These are phyloP conservation scores for Hypoxylon rickii DNA, from an alignment of 495 filamentous ascomycete genomes.

Conservation along the genomic window DNA sequence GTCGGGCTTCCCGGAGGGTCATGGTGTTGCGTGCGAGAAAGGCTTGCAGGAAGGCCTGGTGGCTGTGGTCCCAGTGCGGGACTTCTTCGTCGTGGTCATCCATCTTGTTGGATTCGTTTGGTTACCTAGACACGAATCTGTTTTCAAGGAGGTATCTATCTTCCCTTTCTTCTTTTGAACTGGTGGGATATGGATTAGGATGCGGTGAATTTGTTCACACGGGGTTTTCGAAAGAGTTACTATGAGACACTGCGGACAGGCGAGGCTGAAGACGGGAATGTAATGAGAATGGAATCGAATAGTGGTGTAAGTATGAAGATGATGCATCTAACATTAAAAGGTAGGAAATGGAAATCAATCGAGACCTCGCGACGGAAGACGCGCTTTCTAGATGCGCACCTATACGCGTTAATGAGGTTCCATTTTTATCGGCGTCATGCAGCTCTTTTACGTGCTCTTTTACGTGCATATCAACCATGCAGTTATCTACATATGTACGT, in stretches of 20 bases:
- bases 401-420: slow-evolving; percentile 27
- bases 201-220: too few species aligned
- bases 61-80: slow-evolving; percentile 58
- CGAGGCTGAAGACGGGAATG: too few species aligned
- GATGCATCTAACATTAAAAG: too few species aligned
- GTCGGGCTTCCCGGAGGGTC: slow-evolving; percentile 73
- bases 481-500: too few species aligned
- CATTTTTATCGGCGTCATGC: slow-evolving; percentile 6
- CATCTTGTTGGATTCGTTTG: too few species aligned
- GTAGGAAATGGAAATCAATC: background rate
- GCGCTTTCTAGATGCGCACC: slow-evolving; percentile 11
- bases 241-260: too few species aligned
- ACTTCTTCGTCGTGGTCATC: slow-evolving; percentile 30
- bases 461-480: background rate
- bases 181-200: too few species aligned
- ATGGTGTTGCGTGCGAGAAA: slow-evolving; percentile 78
- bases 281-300: too few species aligned
- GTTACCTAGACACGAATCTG: too few species aligned
- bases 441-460: background rate
- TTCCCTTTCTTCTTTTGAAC: background rate
- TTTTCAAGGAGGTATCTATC: too few species aligned
- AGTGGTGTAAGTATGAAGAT: too few species aligned
- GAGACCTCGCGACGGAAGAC: slow-evolving; percentile 23
- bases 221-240: too few species aligned
- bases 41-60: slow-evolving; percentile 93